Base-by-base conservation (phyloP, 768 basidiomycete genomes). In the Amanita rimosa region DNA sequence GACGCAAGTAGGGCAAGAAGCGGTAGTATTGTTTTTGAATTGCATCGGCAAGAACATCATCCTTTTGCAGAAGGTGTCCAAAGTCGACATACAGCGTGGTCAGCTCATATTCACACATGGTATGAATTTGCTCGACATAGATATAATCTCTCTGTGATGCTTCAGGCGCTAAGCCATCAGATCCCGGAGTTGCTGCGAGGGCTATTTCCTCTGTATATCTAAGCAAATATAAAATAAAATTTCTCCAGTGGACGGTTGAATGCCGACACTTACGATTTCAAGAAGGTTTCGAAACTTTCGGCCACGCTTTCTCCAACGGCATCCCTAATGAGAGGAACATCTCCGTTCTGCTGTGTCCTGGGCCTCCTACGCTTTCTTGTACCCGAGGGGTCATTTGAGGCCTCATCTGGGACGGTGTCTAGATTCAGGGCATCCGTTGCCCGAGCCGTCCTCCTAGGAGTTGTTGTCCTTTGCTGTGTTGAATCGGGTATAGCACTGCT, bases 21-120 rank as follows among this genome's bases (percentile, higher is more conserved):
- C 96, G 83, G 62, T 98, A 98, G 62, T 99, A 98, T 61, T 96
- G 91, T 53, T 81, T 86, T 55, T 87, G 83, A 51, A 99, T 90
- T 1, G 95, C 95, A 54, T 88, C 80, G 0, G 95, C 94, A 16
- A 98, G 83, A 4, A 93, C 84, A 54, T 96, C 93, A 62, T 98
- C 94, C 47, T 82, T 77, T 60, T 85, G 81, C 22, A 96, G 76
- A 31, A 98, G 74, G 62, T 99, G 93, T 8, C 81, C 78, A 52
- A 85, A 98, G 69, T 98, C 94, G 65, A 99, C 85, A 60, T 97
- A 99, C 60, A 99, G 83, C 0, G 95, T 98, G 7, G 91, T 90
- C 46, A 96, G 74, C 60, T 93, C 86, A 62, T 88, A 93, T 62
- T 94, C 89, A 53, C 87, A 84, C 91, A 99, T 92, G 35, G 81